Evolutionary conservation across 1,284 basidiomycete genomes (phyloP).

Genomic region (Boletus sp.): DNA sequence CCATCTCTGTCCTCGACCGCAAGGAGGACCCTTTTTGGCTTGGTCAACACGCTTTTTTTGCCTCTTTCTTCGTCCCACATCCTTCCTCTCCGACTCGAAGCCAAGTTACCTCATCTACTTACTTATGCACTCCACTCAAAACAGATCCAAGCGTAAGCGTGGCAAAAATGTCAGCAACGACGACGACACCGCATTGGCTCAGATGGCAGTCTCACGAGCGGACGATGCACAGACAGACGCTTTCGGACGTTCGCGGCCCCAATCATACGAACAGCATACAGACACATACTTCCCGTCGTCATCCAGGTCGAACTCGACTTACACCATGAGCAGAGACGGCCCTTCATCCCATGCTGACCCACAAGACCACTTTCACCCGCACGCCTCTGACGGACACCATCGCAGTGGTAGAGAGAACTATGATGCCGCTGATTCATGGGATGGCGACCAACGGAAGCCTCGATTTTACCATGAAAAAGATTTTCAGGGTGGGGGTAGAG

Average conservation of each 20-base stretch:
- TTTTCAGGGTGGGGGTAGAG: constrained; percentile 38
- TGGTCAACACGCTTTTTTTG: constrained; percentile 28
- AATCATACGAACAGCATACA: constrained; percentile 42
- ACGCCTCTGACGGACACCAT: constrained; percentile 45
- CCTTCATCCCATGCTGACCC: constrained; percentile 49
- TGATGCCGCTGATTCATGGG: constrained; percentile 41
- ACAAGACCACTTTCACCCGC: constrained; percentile 49
- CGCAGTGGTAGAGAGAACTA: constrained; percentile 49
- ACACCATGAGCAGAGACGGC: constrained; percentile 48
- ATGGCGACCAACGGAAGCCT: constrained; percentile 43
- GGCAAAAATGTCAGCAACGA: constrained; percentile 47
- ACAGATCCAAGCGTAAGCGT: constrained; percentile 47
- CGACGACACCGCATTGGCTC: constrained; percentile 38
- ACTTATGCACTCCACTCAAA: constrained; percentile 49
- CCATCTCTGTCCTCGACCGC: constrained; percentile 23
- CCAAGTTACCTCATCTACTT: constrained; percentile 30
- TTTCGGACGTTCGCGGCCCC: constrained; percentile 39
- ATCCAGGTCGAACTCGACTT: constrained; percentile 35
- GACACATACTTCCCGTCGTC: constrained; percentile 49
- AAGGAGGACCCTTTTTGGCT: constrained; percentile 26
- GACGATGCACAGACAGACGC: constrained; percentile 44
- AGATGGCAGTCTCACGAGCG: constrained; percentile 44
- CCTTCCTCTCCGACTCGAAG: constrained; percentile 21
- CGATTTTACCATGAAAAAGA: constrained; percentile 37
- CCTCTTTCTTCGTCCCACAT: constrained; percentile 21